Evolutionary conservation across 768 basidiomycete genomes (phyloP), one percentile per base, ranked within the genome.

Genomic region (Mrakia gelida): DNA sequence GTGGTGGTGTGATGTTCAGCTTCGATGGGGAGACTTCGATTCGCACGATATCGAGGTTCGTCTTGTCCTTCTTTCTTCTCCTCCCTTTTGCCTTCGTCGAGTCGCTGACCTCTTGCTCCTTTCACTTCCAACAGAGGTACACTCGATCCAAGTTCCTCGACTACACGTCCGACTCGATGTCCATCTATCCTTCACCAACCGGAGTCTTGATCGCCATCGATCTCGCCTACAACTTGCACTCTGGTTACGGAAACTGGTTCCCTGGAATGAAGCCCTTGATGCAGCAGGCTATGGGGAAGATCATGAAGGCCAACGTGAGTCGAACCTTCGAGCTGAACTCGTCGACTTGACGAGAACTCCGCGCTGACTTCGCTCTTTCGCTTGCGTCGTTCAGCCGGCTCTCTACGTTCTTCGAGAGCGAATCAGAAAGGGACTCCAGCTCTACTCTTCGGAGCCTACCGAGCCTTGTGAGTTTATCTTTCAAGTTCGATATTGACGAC

Each of bases 201-300:
- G 97, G 97, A 87, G 91, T 98, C 77, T 93, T 99, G 90, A 95
- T 99, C 81, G 95, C 94, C 84, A 93, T 99, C 92, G 97, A 98
- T 84, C 85, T 98, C 75, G 96, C 97, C 0, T 98, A 98, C 86
- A 99, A 98, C 85, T 83, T 99, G 79, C 97, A 97, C 93, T 96
- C 96, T 43, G 96, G 93, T 1, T 99, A 96, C 82, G 97, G 97
- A 79, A 96, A 96, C 84, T 98, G 93, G 94, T 97, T 98, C 91
- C 97, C 97, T 21, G 96, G 97, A 67, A 89, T 98, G 88, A 98
- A 98, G 86, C 95, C 95, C 7, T 88, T 99, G 79, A 91, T 99
- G 78, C 96, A 97, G 84, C 95, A 97, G 85, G 97, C 96, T 8
- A 97, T 99, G 95, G 94, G 92, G 18, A 99, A 98, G 88, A 92